Evolutionary conservation across 495 filamentous ascomycete genomes (phyloP).

Genomic region (Podospora anserina): DNA sequence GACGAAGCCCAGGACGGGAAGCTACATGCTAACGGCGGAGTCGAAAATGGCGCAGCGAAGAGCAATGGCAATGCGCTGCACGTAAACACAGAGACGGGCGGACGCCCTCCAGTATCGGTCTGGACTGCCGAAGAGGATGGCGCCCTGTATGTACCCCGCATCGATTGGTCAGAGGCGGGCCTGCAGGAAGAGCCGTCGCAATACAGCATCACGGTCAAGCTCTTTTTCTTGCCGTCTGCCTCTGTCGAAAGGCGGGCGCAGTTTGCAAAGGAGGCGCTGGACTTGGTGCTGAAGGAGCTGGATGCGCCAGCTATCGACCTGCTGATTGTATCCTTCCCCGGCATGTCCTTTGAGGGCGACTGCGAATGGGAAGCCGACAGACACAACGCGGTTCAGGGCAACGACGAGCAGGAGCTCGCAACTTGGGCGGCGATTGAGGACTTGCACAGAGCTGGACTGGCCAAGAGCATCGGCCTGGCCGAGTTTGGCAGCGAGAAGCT

Average conservation of each 20-base stretch:
- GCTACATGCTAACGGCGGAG: slow-evolving; percentile 47
- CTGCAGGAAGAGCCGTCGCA: slow-evolving; percentile 72
- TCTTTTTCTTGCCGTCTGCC: slow-evolving; percentile 82
- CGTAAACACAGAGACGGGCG: slow-evolving; percentile 6
- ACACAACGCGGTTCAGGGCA: slow-evolving; percentile 56
- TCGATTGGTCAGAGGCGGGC: slow-evolving; percentile 66
- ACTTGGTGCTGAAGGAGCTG: slow-evolving; percentile 74
- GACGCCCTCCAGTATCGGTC: slow-evolving; percentile 34
- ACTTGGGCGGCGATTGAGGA: slow-evolving; percentile 72
- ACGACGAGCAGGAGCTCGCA: slow-evolving; percentile 60
- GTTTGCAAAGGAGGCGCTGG: slow-evolving; percentile 73
- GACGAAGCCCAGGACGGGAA: slow-evolving; percentile 42
- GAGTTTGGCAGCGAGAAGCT: slow-evolving; percentile 88
- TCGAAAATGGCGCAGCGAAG: slow-evolving; percentile 27
- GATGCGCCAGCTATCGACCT: slow-evolving; percentile 74
- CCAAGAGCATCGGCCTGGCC: slow-evolving; percentile 73
- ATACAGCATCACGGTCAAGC: slow-evolving; percentile 91
- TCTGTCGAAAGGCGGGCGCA: slow-evolving; percentile 56
- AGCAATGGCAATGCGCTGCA: slow-evolving; percentile 36
- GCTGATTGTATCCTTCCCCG: slow-evolving; percentile 88
- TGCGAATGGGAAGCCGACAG: slow-evolving; percentile 75
- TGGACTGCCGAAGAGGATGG: slow-evolving; percentile 65
- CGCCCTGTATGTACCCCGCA: slow-evolving; percentile 70
- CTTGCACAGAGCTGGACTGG: slow-evolving; percentile 66
- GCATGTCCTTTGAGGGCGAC: slow-evolving; percentile 88